Base-by-base conservation (phyloP, 176 grass and related monocot species). In the Aegilops bicornis region DNA sequence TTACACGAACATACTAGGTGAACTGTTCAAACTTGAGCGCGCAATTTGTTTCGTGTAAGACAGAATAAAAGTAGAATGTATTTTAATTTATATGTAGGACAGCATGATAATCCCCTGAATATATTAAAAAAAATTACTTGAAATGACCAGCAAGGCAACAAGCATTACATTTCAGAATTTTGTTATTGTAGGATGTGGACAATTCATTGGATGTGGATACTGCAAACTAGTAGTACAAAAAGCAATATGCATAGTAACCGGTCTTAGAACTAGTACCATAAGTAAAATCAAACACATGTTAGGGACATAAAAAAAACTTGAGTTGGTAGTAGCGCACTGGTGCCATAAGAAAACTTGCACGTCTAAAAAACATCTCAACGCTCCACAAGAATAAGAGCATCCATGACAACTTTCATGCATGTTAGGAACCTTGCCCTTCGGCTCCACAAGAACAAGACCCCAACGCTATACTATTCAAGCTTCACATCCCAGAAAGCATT, bases 51-150 rank as follows among this genome's bases (percentile, higher is more conserved):
- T 66, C 20, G 43, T 35, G 42, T 47, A 67, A 45, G 42, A 68
- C 43, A 67, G 50, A 16, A 81, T 69, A 50, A 68, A 48, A 27
- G 61, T 42, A 58, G 0, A 58, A 20, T 31, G 3, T 29, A 68
- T 45, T 81, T 42, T 85, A 84, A 24, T 32, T 6, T 25, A 56
- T 14, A 72, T n/a, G 37, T 42, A 31, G 64, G 23, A 31, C 12
- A 73, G 24, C 43, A 65, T 42, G 64, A 69, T 43, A 43, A 72
- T 31, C 24, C 61, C 79, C 17, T 80, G 36, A 77, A 35, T 83
- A 58, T 58, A 58, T 58, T 58, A 22, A 58, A 58, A 20, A 20
- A 58, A 58, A 17, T 17, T 58, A 58, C 79, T 45, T 80, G 36
- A 77, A 78, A 70, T 83, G 35, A 31, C 19, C 73, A 60, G 6